These are phyloP conservation scores for Trichoderma sp. DNA, from an alignment of 2,329 filamentous ascomycete species.

Conservation along the genomic window DNA sequence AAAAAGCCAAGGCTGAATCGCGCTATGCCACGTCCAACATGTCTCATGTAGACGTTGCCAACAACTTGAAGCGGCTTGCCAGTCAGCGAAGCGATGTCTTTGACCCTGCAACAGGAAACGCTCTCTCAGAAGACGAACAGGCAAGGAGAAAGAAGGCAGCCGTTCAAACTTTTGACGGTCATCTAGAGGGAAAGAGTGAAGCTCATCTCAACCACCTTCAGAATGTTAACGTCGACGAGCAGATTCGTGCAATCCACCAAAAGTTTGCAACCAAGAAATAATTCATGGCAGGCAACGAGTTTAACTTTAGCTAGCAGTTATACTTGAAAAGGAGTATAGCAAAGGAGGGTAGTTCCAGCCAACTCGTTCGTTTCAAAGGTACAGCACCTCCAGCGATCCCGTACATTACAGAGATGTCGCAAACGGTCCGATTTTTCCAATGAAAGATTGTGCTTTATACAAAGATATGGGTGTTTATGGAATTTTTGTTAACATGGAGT, in stretches of 20 bases:
- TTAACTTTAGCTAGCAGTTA: not conserved
- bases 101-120: slow-evolving; percentile 70
- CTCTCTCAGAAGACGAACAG: slow-evolving; percentile 72
- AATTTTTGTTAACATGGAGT: slow-evolving; percentile 2
- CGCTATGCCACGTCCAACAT: slow-evolving; percentile 85
- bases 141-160: slow-evolving; percentile 77
- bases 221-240: slow-evolving; percentile 80
- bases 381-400: not conserved
- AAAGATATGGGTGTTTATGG: not conserved
- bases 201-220: slow-evolving; percentile 62
- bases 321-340: not conserved
- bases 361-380: not conserved
- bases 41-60: slow-evolving; percentile 83
- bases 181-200: slow-evolving; percentile 61
- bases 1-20: slow-evolving; percentile 85
- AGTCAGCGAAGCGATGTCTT: slow-evolving; percentile 88
- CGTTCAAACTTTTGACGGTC: slow-evolving; percentile 65
- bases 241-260: slow-evolving; percentile 69
- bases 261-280: slow-evolving; percentile 52
- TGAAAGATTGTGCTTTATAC: not conserved
- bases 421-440: not conserved
- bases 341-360: not conserved
- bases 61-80: slow-evolving; percentile 92
- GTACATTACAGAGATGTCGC: not conserved
- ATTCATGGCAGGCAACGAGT: not conserved